A percentile compares a stretch with the other conserved stretches of the same genome.
These are phyloP conservation scores for Aspergillus fijiensis DNA, from an alignment of 2,329 filamentous ascomycete species.

Conservation along the genomic window DNA sequence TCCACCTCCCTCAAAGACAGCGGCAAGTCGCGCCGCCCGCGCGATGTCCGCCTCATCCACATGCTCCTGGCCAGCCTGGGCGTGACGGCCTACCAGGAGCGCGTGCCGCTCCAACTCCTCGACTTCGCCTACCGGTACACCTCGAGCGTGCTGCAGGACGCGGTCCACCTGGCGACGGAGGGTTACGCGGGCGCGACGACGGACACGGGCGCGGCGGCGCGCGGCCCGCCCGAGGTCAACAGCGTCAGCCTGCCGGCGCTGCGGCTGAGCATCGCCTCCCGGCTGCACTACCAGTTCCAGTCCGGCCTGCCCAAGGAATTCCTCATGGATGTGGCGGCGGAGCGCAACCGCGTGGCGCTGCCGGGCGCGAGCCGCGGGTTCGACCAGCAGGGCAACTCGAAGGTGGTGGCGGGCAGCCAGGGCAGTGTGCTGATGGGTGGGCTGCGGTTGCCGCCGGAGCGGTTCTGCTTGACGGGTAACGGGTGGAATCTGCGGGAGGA, in stretches of 20 bases:
- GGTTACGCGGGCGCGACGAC: constrained; percentile 48
- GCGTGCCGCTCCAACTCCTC: constrained; percentile 53
- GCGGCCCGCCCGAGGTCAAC: constrained; percentile 47
- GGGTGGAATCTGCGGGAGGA: constrained; percentile 59
- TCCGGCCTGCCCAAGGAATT: constrained; percentile 62
- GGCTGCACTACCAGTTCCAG: constrained; percentile 61
- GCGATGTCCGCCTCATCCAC: constrained; percentile 52
- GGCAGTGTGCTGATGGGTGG: constrained; percentile 48
- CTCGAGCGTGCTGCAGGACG: constrained; percentile 52
- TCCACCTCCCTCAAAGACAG: constrained; percentile 48
- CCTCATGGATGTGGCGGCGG: constrained; percentile 57
- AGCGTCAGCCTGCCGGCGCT: constrained; percentile 58
- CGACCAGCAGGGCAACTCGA: constrained; percentile 24
- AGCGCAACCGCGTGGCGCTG: constrained; percentile 55
- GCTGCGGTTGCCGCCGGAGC: constrained; percentile 60
- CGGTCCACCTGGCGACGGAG: constrained; percentile 52
- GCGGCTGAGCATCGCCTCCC: constrained; percentile 60
- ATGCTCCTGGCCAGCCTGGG: constrained; percentile 52
- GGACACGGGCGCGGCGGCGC: constrained; percentile 30
- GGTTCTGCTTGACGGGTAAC: constrained; percentile 59
- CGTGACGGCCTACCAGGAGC: constrained; percentile 52
- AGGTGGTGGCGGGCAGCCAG: constrained; percentile 27
- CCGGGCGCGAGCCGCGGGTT: constrained; percentile 56
- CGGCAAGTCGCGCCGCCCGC: constrained; percentile 48
- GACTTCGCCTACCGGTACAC: constrained; percentile 57